phyloP scores from a whole-genome alignment of 2,329 filamentous ascomycete species.

The Knoxdaviesia capensis region DNA sequence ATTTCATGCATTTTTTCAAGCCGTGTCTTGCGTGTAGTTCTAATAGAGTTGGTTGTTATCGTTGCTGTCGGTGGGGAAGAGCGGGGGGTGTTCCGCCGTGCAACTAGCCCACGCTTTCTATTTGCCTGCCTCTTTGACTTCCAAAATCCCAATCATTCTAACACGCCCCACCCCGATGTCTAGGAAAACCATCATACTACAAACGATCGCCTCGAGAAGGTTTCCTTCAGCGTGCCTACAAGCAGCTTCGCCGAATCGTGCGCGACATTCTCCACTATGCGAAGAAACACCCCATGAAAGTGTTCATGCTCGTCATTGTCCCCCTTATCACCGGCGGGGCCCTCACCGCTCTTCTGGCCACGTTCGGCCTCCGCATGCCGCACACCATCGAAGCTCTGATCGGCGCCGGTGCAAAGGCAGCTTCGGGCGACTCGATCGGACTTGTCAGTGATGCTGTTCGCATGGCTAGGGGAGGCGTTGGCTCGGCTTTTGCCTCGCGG shows the following conservation, averaged over 20 bases:
- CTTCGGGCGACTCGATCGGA: slow-evolving; percentile 24
- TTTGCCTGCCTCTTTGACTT: background rate
- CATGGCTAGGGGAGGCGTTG: slow-evolving; percentile 21
- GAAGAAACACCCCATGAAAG: slow-evolving; percentile 66
- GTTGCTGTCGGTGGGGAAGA: background rate
- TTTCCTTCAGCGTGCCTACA: slow-evolving; percentile 55
- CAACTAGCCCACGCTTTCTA: background rate
- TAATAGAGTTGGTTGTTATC: background rate
- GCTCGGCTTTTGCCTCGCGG: slow-evolving; percentile 8
- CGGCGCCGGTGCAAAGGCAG: slow-evolving; percentile 28
- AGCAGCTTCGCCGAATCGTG: slow-evolving; percentile 58
- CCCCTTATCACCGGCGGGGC: slow-evolving; percentile 73
- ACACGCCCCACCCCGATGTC: slow-evolving; percentile 16
- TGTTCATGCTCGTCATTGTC: slow-evolving; percentile 72
- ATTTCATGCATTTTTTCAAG: background rate
- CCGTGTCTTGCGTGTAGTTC: background rate
- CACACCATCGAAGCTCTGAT: slow-evolving; percentile 37
- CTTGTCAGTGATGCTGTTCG: slow-evolving; percentile 33
- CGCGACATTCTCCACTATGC: slow-evolving; percentile 68
- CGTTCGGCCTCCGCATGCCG: slow-evolving; percentile 64
- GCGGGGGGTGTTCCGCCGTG: no score
- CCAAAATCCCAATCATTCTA: slow-evolving; percentile 1
- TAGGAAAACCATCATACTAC: slow-evolving; percentile 36
- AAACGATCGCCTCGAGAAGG: slow-evolving; percentile 64
- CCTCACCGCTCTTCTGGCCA: slow-evolving; percentile 53